Base-by-base conservation (phyloP, 495 filamentous ascomycete genomes). In the Penicillium pancosmium region DNA sequence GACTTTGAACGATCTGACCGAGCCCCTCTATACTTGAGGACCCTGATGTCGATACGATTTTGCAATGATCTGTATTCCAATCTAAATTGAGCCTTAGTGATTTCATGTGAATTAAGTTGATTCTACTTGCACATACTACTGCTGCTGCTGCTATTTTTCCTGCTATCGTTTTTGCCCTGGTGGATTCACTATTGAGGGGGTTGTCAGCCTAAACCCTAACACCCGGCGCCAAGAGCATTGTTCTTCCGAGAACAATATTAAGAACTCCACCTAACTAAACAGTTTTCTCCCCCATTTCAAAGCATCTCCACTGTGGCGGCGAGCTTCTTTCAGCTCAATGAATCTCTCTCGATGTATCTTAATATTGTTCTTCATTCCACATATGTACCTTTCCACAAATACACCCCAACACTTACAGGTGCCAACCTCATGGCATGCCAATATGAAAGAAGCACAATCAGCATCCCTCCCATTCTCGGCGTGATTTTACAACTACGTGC, bases 21-120 rank as follows among this genome's bases (percentile, higher is more conserved):
- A 91, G 71, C 88, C 88, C 61, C 75, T 96, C 44, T 96, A 95
- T 71, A 96, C 92, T 12, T 96, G 62, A 72, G 49, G 6, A 19
- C 47, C 58, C 35, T 57, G 48, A 43, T 34, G 34, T 50, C 54
- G 41, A 47, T 19, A 56, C n/a, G 51, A 52, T 50, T 31, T 23
- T 51, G 27, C 35, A 31, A 15, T 43, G 35, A 5, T 27, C 55
- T 57, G 46, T 52, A 41, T 50, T 46, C 18, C 8, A 4, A 25
- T 36, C 27, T 33, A 34, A 55, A 62, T 62, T 63, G 55, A 55
- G 16, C 21, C 5, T 31, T 15, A 36, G 31, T 15, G 27, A 51
- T 19, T 33, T 18, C n/a, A 33, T 38, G 36, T 38, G 11, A 13
- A 38, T 38, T 38, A 12, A 12, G 4, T n/a, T 12, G 15, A 38